Evolutionary conservation across 2,329 filamentous ascomycete species (phyloP).

Genomic region (Penicillium sp.): DNA sequence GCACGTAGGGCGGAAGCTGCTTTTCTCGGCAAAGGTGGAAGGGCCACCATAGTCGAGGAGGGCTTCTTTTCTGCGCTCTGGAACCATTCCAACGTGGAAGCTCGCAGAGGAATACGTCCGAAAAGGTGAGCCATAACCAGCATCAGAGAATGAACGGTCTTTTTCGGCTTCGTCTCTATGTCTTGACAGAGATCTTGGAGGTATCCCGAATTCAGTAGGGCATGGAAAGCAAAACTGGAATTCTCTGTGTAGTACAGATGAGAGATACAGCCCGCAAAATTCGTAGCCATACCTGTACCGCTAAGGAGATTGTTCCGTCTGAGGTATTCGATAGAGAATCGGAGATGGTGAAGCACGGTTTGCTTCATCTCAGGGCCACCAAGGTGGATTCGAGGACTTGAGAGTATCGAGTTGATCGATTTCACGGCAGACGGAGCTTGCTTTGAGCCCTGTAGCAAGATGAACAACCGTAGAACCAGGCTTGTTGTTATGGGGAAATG

Average conservation of each 20-base stretch:
- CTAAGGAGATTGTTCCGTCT: constrained; percentile 66
- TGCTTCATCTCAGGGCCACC: constrained; percentile 67
- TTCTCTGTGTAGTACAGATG: constrained; percentile 77
- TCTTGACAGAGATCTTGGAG: constrained; percentile 63
- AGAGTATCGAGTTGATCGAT: constrained; percentile 65
- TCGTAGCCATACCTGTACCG: constrained; percentile 60
- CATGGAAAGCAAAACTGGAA: constrained; percentile 72
- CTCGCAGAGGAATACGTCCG: constrained; percentile 51
- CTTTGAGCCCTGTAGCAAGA: constrained; percentile 64
- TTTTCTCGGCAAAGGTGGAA: constrained; percentile 60
- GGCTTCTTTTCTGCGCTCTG: constrained; percentile 54
- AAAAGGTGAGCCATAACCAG: constrained; percentile 71
- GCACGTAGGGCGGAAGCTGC: constrained; percentile 56
- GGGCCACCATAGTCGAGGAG: constrained; percentile 63
- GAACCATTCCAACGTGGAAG: constrained; percentile 38
- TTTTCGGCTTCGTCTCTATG: constrained; percentile 51
- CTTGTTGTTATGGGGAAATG: constrained; percentile 77
- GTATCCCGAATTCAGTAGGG: constrained; percentile 68
- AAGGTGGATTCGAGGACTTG: constrained; percentile 67
- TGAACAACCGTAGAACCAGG: constrained; percentile 66
- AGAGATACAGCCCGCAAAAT: constrained; percentile 68
- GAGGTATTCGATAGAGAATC: constrained; percentile 79
- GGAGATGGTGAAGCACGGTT: constrained; percentile 70
- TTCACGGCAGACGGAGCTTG: constrained; percentile 61
- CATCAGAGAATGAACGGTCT: constrained; percentile 60